A percentile compares a stretch with the other conserved stretches of the same genome.
These are phyloP conservation scores for Verbena officinalis DNA, from an alignment of 257 asterid species.

Conservation along the genomic window DNA sequence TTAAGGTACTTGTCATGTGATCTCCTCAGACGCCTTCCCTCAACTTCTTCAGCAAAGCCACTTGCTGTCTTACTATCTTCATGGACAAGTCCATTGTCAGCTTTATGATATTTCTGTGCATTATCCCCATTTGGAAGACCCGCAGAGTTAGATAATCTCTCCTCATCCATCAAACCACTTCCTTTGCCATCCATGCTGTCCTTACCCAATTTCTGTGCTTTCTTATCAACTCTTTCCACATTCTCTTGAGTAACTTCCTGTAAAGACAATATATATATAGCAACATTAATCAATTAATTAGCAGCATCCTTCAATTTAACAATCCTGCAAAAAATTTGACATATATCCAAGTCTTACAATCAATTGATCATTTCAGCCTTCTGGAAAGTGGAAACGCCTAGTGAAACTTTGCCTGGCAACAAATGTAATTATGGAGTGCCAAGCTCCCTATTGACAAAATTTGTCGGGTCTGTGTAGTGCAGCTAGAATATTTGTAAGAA, in stretches of 20 bases:
- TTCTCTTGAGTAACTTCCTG: constrained; percentile 50
- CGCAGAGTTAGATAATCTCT: constrained; percentile 32
- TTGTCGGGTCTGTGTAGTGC: constrained; percentile 41
- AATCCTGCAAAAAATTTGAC: constrained; percentile 36
- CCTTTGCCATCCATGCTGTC: constrained; percentile 41
- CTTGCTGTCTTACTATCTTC: constrained; percentile 36
- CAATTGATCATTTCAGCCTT: constrained; percentile 74
- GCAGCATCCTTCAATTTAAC: constrained; percentile 25
- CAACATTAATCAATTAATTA: constrained; percentile 23
- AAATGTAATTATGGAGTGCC: constrained; percentile 49
- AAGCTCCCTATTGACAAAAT: constrained; percentile 48
- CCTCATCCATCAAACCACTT: constrained; percentile 38
- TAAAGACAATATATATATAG: constrained; percentile 16
- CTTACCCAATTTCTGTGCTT: constrained; percentile 28
- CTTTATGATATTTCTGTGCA: constrained; percentile 29
- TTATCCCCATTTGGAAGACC: constrained; percentile 45
- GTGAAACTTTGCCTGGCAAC: constrained; percentile 64
- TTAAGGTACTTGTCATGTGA: constrained; percentile 39
- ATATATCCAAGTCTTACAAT: constrained; percentile 74
- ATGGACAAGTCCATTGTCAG: constrained; percentile 14
- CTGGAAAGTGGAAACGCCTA: constrained; percentile 68
- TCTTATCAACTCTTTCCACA: constrained; percentile 31
- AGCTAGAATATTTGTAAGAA: constrained; percentile 39
- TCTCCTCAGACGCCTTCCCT: constrained; percentile 32
- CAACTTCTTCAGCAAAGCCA: constrained; percentile 38